These are phyloP conservation scores for Penicillium salamii DNA, from an alignment of 495 filamentous ascomycete genomes.

Conservation along the genomic window DNA sequence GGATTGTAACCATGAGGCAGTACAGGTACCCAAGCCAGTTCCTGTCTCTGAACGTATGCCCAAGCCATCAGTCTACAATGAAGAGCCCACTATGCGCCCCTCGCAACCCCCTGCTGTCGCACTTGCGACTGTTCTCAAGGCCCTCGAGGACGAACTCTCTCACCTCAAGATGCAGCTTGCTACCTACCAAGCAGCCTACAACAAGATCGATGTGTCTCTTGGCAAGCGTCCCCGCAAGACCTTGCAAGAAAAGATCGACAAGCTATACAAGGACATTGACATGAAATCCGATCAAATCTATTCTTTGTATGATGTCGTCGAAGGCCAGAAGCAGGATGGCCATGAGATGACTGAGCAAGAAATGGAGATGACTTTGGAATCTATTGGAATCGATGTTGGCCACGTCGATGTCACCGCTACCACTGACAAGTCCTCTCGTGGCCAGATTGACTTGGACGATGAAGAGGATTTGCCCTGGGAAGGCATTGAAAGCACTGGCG, in stretches of 20 bases:
- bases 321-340: constrained; percentile 68
- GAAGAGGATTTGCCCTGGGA: constrained; percentile 51
- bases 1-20: constrained; percentile 44
- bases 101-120: constrained; percentile 70
- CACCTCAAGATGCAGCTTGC: constrained; percentile 71
- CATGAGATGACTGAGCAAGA: constrained; percentile 63
- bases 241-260: constrained; percentile 61
- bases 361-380: constrained; percentile 65
- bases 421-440: constrained; percentile 29
- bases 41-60: constrained; percentile 69
- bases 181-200: constrained; percentile 57
- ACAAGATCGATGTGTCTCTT: constrained; percentile 64
- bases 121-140: constrained; percentile 76
- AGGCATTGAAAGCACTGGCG: constrained; percentile 51
- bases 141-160: constrained; percentile 75
- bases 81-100: constrained; percentile 75
- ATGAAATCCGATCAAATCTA: constrained; percentile 86
- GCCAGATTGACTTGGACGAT: constrained; percentile 33
- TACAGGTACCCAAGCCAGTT: constrained; percentile 64
- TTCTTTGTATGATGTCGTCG: constrained; percentile 82
- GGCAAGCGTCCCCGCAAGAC: constrained; percentile 66
- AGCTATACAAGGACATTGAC: constrained; percentile 63
- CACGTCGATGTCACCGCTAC: constrained; percentile 32
- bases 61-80: constrained; percentile 48
- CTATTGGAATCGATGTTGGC: constrained; percentile 49